A percentile compares a stretch with the other conserved stretches of the same genome.
phyloP scores from a whole-genome alignment of 108 stramenopile genomes.

The Mediolabrus comicus region DNA sequence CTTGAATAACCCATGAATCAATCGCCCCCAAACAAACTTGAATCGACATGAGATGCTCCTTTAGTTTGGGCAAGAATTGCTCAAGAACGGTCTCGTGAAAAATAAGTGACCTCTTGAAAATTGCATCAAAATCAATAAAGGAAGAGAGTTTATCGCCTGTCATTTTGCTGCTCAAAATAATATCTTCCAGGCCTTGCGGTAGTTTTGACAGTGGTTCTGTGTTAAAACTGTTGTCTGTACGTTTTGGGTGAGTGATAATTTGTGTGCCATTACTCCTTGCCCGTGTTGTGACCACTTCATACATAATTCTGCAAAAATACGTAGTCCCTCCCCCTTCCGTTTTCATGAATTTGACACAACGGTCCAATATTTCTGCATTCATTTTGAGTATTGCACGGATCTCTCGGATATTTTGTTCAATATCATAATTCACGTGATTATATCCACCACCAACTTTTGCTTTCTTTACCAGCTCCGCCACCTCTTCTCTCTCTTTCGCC shows the following conservation, averaged over 20 bases:
- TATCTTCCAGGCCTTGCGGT: background rate
- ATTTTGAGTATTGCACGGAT: conserved; percentile 16
- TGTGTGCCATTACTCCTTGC: background rate
- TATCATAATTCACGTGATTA: conserved; percentile 4
- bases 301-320: background rate
- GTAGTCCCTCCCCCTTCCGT: background rate
- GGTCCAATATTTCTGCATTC: conserved; percentile 18
- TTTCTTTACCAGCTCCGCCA: too few species aligned
- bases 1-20: background rate
- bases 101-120: conserved; percentile 17
- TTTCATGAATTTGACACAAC: conserved; percentile 1
- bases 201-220: background rate
- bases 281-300: background rate
- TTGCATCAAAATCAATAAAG: conserved; percentile 7
- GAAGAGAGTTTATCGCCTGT: background rate
- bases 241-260: background rate
- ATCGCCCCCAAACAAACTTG: conserved; percentile 1
- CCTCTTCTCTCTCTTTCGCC: too few species aligned
- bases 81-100: conserved; percentile 16
- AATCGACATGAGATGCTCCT: conserved; percentile 18
- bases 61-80: conserved; percentile 13
- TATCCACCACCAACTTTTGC: too few species aligned
- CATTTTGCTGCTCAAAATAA: background rate
- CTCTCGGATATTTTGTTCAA: conserved; percentile 7
- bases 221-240: background rate